These are phyloP conservation scores for Linum tenue DNA, from an alignment of 345 rosid species.

Conservation along the genomic window DNA sequence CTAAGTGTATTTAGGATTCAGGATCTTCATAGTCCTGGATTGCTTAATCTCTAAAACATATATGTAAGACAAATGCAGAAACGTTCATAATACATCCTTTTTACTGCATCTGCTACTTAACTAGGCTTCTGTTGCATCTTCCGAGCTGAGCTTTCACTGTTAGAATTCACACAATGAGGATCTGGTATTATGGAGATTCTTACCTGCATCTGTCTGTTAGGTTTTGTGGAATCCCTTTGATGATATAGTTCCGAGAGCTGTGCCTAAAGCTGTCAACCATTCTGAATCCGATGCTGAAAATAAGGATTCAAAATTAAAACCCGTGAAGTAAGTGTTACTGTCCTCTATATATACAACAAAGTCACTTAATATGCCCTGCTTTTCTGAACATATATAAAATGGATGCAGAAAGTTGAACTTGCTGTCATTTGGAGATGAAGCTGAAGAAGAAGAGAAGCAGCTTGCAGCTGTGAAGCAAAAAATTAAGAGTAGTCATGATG, in stretches of 20 bases:
- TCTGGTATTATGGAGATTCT: not conserved
- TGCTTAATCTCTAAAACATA: not conserved
- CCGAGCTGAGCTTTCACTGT: not conserved
- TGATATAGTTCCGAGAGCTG: slow-evolving; percentile 70
- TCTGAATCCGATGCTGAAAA: slow-evolving; percentile 33
- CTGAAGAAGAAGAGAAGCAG: slow-evolving; percentile 92
- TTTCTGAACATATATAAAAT: too few relatives aligned
- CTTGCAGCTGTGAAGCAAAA: slow-evolving; percentile 58
- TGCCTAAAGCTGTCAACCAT: slow-evolving; percentile 26
- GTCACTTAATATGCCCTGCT: not conserved
- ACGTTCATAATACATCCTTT: not conserved
- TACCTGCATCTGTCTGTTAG: slow-evolving; percentile 24
- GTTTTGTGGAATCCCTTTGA: slow-evolving; percentile 95
- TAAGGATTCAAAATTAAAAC: slow-evolving; percentile 56
- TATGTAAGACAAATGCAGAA: not conserved
- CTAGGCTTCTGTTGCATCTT: not conserved
- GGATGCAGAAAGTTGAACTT: slow-evolving; percentile 66
- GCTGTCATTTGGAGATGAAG: slow-evolving; percentile 97
- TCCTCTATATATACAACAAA: not conserved
- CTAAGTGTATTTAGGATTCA: not conserved
- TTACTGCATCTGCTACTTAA: not conserved
- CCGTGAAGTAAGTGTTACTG: slow-evolving; percentile 60
- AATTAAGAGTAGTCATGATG: slow-evolving; percentile 95
- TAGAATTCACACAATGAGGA: not conserved
- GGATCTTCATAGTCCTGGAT: not conserved